A percentile compares a stretch with the other conserved stretches of the same genome.
These are phyloP conservation scores for Chenopodium suecicum DNA, from an alignment of 148 eudicot genomes.

Conservation along the genomic window DNA sequence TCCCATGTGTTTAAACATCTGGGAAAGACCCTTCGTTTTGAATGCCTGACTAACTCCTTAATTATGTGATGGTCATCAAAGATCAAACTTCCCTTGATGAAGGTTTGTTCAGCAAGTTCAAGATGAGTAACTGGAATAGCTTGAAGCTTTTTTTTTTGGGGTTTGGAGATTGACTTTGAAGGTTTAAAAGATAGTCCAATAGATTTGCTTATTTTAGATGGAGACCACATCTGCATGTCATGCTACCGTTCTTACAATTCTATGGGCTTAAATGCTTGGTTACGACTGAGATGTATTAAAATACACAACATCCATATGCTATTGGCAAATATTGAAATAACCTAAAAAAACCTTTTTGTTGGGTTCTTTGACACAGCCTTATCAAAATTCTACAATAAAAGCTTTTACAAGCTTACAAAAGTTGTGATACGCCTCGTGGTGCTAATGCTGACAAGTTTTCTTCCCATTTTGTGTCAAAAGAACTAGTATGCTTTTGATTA, in stretches of 20 bases:
- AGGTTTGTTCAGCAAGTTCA: background rate
- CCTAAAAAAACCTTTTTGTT: too few relatives aligned
- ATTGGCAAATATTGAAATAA: background rate
- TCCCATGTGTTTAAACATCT: background rate
- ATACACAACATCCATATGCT: background rate
- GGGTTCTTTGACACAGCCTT: background rate
- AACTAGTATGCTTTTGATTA: too few relatives aligned
- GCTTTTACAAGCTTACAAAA: too few relatives aligned
- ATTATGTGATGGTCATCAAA: background rate
- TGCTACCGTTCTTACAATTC: background rate
- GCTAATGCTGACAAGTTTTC: too few relatives aligned
- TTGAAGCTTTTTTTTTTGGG: background rate
- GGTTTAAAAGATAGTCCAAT: background rate
- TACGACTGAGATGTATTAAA: too few relatives aligned
- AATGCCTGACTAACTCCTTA: background rate
- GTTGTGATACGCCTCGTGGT: too few relatives aligned
- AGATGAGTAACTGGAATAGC: background rate
- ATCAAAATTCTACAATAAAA: too few relatives aligned
- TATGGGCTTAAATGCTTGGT: background rate
- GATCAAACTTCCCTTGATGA: background rate
- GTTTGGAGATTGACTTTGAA: background rate
- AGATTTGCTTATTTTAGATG: background rate
- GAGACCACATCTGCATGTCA: background rate
- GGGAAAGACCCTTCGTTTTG: background rate
- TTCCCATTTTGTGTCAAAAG: too few relatives aligned